Evolutionary conservation across 495 filamentous ascomycete species (phyloP), one percentile per base, ranked within the genome.

Genomic region (Trichoderma orchidacearum): DNA sequence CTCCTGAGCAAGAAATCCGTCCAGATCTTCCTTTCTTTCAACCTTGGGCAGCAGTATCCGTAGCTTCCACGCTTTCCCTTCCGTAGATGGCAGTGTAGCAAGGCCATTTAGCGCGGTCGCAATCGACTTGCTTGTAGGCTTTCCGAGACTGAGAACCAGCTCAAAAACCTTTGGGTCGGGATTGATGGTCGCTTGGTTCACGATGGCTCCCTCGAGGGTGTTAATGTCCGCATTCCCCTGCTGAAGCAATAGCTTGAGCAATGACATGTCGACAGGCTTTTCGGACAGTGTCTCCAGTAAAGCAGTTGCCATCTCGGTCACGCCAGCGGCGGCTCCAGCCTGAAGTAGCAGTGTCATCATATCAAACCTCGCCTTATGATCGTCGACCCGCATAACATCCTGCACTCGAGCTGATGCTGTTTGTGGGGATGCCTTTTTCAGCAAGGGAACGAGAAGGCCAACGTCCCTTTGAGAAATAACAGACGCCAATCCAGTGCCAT

Each of bases 201-300:
- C 12, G 5, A 25, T 8, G 11, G 60, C 35, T 15, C 72, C 70
- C 5, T 66, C 55, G 29, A 72, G 65, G 23, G 67, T 64, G 54
- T 78, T 78, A 36, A 70, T 63, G 58, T 78, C 73, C 12, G 70
- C 71, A 12, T 60, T 66, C 3, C 74, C 73, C 5, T 69, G 63
- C 36, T 74, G 68, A 5, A 76, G 61, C 1, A 78, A 63, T 6
- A 69, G 59, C 30, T 62, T 60, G 1, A 67, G 61, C 1, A 76
- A 62, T n/a, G 62, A 60, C 27, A 68, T 63, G 52, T 78, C 73
- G 3, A 65, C 52, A 3, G 68, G 69, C 30, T 70, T 69, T 9
- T 55, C 48, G 12, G 58, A 41, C 61, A 75, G 56, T 0, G 65
- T 57, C 17, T 66, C 60, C 6, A 66, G 59, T 30, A 77, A 51